Percentiles rank a stretch among this genome's conserved stretches.
Conservation (phyloP, 495 filamentous ascomycete genomes). For the Aspergillus kassunensis region DNA sequence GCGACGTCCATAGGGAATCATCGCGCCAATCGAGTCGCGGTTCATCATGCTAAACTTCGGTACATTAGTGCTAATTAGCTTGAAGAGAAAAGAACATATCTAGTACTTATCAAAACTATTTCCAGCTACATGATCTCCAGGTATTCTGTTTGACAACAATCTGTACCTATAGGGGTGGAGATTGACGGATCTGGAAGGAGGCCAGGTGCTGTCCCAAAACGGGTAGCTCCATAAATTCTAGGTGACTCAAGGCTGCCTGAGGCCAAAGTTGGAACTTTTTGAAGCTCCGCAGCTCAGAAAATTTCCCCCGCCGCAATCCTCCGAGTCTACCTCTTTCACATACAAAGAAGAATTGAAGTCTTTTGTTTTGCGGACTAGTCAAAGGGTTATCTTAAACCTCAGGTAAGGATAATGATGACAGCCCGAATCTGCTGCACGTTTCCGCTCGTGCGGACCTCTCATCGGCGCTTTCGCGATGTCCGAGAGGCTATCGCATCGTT, state of each 20-base stretch:
- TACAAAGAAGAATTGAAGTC: constrained; percentile 4
- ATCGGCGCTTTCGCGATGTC: constrained; percentile 8
- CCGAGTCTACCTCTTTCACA: constrained; percentile 1
- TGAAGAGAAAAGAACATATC: too few relatives aligned
- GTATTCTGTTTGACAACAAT: too few relatives aligned
- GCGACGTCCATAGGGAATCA: too few relatives aligned
- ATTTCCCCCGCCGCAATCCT: constrained; percentile 29
- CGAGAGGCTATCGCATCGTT: neutral
- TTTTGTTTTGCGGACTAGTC: neutral
- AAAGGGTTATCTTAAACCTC: neutral
- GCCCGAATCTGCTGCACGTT: neutral
- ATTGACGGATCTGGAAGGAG: constrained; percentile 7
- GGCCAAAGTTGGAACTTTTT: constrained; percentile 17
- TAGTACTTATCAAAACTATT: too few relatives aligned
- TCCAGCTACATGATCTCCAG: too few relatives aligned
- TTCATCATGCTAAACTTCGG: too few relatives aligned
- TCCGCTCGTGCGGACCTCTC: neutral
- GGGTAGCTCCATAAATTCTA: constrained; percentile 6
- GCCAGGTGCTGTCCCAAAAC: neutral
- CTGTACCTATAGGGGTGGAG: too few relatives aligned
- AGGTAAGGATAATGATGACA: constrained; percentile 9
- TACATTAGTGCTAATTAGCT: too few relatives aligned
- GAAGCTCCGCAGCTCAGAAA: constrained; percentile 33
- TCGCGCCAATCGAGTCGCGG: too few relatives aligned
- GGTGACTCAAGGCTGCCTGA: constrained; percentile 22